These are phyloP conservation scores for Leccinum incarnatum DNA, from an alignment of 768 basidiomycete genomes.

Conservation along the genomic window DNA sequence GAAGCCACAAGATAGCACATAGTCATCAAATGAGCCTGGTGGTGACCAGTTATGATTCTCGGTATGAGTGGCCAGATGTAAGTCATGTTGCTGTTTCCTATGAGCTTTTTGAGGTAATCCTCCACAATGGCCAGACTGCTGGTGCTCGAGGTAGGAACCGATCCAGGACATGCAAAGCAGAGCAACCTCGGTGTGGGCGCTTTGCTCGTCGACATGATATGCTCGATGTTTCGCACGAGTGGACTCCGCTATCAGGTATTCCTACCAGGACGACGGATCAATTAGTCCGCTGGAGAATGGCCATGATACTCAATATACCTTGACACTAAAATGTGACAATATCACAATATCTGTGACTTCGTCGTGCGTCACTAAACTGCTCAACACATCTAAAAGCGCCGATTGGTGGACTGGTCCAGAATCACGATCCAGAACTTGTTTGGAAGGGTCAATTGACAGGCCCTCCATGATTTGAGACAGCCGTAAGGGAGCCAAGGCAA, in stretches of 20 bases:
- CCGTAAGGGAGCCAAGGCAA: conserved; percentile 2
- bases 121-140: not conserved
- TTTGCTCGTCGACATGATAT: not conserved
- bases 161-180: not conserved
- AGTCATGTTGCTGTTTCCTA: not conserved
- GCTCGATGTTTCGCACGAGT: not conserved
- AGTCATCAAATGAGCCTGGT: not conserved
- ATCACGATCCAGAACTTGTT: not conserved
- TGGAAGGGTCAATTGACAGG: conserved; percentile 1
- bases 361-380: not conserved
- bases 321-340: not conserved
- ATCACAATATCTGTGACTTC: not conserved
- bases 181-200: not conserved
- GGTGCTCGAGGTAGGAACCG: not conserved
- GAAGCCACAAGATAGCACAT: not conserved
- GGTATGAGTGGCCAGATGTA: not conserved
- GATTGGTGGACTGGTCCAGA: not conserved
- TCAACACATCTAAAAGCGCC: not conserved
- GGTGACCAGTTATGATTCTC: not conserved
- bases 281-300: not conserved
- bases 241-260: not conserved
- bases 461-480: conserved; percentile 9
- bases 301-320: not conserved
- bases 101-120: not conserved
- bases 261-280: not conserved